Base-by-base conservation (phyloP, 1,284 basidiomycete genomes). In the Ustilago esculenta region DNA sequence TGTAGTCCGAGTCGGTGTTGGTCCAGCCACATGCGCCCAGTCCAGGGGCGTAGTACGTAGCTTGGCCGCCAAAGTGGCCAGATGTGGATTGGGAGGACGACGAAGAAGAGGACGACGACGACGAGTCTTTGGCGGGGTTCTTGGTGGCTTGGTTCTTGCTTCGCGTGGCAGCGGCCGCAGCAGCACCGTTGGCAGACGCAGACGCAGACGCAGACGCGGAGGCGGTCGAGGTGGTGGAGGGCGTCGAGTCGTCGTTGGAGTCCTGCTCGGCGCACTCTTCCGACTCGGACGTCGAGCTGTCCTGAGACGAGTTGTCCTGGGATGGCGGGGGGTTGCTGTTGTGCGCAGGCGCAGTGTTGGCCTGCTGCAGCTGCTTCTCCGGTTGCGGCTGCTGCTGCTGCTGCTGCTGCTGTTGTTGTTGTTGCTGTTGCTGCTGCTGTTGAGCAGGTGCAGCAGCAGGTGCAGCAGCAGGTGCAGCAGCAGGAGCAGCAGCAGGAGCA, bases 71-170 rank as follows among this genome's bases (percentile, higher is more conserved):
- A 64, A 79, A 82, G 39, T 43, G 20, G 10, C 55, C 72, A 35
- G 60, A 77, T 75, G 72, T 77, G 61, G 60, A 73, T 74, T n/a
- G 78, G 76, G 61, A 82, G 45, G 43, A 80, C 23, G 69, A 82
- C 74, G 39, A 79, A 78, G 66, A 81, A 64, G 58, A 80, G 74
- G 42, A 82, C 8, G 77, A 3, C 73, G 81, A 46, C 72, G 55
- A 44, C n/a, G 33, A 24, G n/a, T n/a, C n/a, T n/a, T n/a, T n/a
- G n/a, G n/a, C n/a, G n/a, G n/a, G n/a, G n/a, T n/a, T n/a, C 24
- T 56, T 34, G 36, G 52, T 45, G 15, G 59, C 54, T 8, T 57
- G 41, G 42, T 55, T 50, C 46, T 71, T 71, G 53, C 49, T 67
- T 30, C 55, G 44, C 4, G 58, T 54, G 10, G 56, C 52, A 15